A percentile compares a stretch with the other conserved stretches of the same genome.
Evolutionary conservation across 345 rosid genomes (phyloP).

Genomic region (Punica granatum): DNA sequence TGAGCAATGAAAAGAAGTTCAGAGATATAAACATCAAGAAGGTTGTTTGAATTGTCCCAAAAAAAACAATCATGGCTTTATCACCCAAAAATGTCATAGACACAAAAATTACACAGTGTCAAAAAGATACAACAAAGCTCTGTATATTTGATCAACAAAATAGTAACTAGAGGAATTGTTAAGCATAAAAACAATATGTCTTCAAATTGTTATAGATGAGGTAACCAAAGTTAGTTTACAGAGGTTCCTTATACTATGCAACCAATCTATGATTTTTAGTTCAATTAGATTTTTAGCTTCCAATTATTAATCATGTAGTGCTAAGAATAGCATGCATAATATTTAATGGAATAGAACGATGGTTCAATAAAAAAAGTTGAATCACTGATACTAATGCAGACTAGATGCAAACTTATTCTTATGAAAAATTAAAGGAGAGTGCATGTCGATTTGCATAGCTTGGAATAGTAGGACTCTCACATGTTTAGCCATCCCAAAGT

Average conservation of each 20-base stretch:
- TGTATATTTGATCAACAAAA: not conserved
- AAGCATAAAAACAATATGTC: not conserved
- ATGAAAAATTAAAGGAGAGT: not conserved
- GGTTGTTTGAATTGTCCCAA: not conserved
- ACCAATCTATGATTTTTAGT: not conserved
- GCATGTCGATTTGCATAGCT: not conserved
- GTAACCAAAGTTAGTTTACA: not conserved
- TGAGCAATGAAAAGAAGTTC: constrained; percentile 14
- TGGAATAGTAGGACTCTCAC: constrained; percentile 35
- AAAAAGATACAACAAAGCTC: no score
- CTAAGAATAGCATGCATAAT: not conserved
- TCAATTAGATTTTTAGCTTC: not conserved
- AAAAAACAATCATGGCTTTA: not conserved
- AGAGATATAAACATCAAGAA: not conserved
- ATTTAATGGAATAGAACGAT: not conserved
- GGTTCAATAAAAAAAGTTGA: not conserved
- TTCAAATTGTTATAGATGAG: not conserved
- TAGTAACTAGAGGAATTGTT: not conserved
- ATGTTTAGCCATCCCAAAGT: constrained; percentile 98
- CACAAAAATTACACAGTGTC: no score
- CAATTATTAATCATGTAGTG: not conserved
- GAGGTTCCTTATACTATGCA: not conserved
- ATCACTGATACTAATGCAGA: not conserved
- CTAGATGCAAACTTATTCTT: not conserved
- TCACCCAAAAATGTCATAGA: not conserved